Base-by-base conservation (phyloP, 73 alveolate species). In the Breviolum minutum region DNA sequence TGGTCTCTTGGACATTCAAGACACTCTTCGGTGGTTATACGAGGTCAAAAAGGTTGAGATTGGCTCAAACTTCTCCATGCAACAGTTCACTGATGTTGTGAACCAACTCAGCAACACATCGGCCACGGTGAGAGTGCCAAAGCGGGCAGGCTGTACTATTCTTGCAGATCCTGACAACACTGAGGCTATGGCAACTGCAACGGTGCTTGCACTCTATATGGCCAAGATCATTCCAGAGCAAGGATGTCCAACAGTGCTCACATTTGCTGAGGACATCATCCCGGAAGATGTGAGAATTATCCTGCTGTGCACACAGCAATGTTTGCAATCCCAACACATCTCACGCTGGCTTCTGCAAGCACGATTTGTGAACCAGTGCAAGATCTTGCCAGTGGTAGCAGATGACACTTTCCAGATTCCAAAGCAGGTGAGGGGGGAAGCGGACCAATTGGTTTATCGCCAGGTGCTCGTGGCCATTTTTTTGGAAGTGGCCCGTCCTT, bases 11-110 rank as follows among this genome's bases (percentile, higher is more conserved):
- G 86, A 76, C 62, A 60, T 76, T 32, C 86, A 76, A 60, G 86
- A 76, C 30, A 76, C 86, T 60, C 86, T 76, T 60, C 86, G 86
- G 29, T 76, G 86, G 86, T 76, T 76, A 76, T 60, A 76, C 30
- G 30, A 32, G 30, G 86, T 76, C 62, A 76, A 17, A 76, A 76
- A 60, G 62, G 16, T 7, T 60, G 86, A 32, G 26, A 76, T 76
- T 26, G 86, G 62, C 16, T 60, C 86, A 17, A 60, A 76, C 60
- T 76, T 76, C 27, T 76, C 86, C 60, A 76, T 32, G 27, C 19
- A 76, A 22, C 26, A 16, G 8, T 16, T 76, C 62, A 60, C 86
- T 26, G 5, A 14, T 17, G 13, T 60, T 22, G 86, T 76, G 22
- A 26, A 60, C 60, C 22, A 76, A 20, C 62, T 76, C 62, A 76